Conservation (phyloP, 495 filamentous ascomycete genomes). For the Polyplosphaeria fusca region DNA sequence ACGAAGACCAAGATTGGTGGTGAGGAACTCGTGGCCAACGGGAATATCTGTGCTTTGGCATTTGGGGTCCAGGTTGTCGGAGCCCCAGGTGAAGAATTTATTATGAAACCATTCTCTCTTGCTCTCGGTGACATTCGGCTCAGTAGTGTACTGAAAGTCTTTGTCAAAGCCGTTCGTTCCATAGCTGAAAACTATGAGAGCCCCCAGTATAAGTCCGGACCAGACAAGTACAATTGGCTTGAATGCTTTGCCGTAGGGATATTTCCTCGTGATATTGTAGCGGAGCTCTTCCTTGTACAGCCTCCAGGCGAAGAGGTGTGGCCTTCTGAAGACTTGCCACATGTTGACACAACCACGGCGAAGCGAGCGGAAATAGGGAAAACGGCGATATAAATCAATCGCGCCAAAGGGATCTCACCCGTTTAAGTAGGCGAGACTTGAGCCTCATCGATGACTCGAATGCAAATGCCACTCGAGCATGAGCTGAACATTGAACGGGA, state of each 20-base stretch:
- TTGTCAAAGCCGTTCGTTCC: constrained; percentile 21
- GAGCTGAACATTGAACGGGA: too few relatives aligned
- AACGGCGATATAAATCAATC: too few relatives aligned
- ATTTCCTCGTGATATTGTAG: constrained; percentile 21
- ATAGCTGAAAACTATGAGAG: constrained; percentile 19
- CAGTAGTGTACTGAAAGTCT: constrained; percentile 9
- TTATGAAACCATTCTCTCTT: constrained; percentile 21
- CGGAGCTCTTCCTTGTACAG: constrained; percentile 14
- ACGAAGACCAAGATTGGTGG: constrained; percentile 23
- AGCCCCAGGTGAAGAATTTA: constrained; percentile 20
- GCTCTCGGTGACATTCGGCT: constrained; percentile 17
- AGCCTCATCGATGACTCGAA: too few relatives aligned
- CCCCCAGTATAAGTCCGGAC: not conserved
- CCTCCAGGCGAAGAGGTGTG: too few relatives aligned
- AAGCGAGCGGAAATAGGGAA: too few relatives aligned
- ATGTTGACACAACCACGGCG: too few relatives aligned
- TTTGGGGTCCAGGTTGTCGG: constrained; percentile 17
- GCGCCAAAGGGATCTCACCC: too few relatives aligned
- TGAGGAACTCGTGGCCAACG: constrained; percentile 22
- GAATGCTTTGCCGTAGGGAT: constrained; percentile 4
- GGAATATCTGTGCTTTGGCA: constrained; percentile 18
- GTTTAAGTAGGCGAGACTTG: too few relatives aligned
- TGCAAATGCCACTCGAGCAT: too few relatives aligned
- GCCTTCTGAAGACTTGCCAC: too few relatives aligned
- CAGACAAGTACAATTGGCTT: constrained; percentile 1